Percentiles rank a stretch among this genome's conserved stretches.
phyloP scores from a whole-genome alignment of 2,329 filamentous ascomycete species.

The Aspergillus transmontanensis region DNA sequence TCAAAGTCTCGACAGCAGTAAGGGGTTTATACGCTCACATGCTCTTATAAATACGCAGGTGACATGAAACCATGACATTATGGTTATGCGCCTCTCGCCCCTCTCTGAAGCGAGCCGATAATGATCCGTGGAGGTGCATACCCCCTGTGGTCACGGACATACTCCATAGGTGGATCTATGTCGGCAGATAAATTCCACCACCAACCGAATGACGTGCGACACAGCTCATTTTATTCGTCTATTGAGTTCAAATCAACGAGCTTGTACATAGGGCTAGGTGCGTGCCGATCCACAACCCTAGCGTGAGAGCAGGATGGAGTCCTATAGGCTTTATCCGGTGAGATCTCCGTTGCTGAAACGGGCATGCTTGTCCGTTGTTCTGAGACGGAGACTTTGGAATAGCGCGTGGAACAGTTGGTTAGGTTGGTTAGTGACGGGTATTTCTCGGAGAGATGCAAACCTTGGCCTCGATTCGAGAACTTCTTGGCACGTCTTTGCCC shows the following conservation, averaged over 20 bases:
- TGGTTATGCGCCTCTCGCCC: background rate
- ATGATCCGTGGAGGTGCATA: background rate
- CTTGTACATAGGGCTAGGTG: background rate
- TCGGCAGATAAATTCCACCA: background rate
- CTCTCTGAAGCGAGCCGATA: background rate
- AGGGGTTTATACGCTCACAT: background rate
- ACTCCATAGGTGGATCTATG: background rate
- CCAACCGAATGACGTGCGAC: slow-evolving; percentile 1
- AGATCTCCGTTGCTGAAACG: background rate
- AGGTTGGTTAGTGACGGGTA: background rate
- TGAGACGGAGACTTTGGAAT: background rate
- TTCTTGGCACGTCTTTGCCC: background rate
- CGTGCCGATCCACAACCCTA: background rate
- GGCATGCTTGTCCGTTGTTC: background rate
- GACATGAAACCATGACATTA: background rate
- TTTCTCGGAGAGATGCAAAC: slow-evolving; percentile 1
- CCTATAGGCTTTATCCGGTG: background rate
- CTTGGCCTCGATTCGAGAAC: background rate
- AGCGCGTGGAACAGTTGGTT: too few relatives aligned
- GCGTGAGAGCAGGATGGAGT: background rate
- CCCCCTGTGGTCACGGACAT: background rate
- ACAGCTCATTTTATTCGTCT: background rate
- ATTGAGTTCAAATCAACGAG: background rate
- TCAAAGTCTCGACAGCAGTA: background rate
- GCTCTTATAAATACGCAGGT: background rate